Evolutionary conservation across 2,329 filamentous ascomycete genomes (phyloP).

Genomic region (Rhynchosporium agropyri): DNA sequence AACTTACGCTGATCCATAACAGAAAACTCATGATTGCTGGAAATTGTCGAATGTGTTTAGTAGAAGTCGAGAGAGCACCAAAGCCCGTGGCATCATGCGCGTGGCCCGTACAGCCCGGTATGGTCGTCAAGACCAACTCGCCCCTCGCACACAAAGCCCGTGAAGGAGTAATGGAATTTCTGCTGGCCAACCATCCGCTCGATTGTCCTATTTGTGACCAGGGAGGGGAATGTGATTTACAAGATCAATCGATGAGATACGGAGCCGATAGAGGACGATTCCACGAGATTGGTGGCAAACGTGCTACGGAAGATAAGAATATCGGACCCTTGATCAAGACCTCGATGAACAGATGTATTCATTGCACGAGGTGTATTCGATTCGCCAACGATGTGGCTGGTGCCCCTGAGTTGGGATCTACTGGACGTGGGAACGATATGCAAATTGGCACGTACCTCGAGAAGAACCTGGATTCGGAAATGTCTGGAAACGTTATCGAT

Average conservation of each 20-base stretch:
- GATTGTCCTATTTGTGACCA: constrained; percentile 99
- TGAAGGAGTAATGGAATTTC: constrained; percentile 98
- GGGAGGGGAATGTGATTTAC: constrained; percentile 97
- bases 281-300: constrained; percentile 93
- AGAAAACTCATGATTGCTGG: constrained; percentile 98
- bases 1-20: constrained; percentile 37
- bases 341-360: constrained; percentile 99
- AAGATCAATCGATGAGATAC: constrained; percentile 99
- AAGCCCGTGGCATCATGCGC: constrained; percentile 98
- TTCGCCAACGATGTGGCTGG: constrained; percentile 98
- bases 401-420: constrained; percentile 91
- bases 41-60: constrained; percentile 99
- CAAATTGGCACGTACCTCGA: constrained; percentile 99
- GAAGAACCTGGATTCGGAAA: constrained; percentile 87
- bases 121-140: constrained; percentile 99
- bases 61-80: constrained; percentile 94
- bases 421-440: constrained; percentile 93
- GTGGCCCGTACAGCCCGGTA: constrained; percentile 97
- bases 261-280: constrained; percentile 94
- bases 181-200: constrained; percentile 92
- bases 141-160: constrained; percentile 95
- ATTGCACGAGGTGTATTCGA: constrained; percentile 96
- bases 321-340: constrained; percentile 98
- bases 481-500: constrained; percentile 97
- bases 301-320: constrained; percentile 98